phyloP scores from a whole-genome alignment of 371 early-diverging fungal species.

The Batkoa obscura region DNA sequence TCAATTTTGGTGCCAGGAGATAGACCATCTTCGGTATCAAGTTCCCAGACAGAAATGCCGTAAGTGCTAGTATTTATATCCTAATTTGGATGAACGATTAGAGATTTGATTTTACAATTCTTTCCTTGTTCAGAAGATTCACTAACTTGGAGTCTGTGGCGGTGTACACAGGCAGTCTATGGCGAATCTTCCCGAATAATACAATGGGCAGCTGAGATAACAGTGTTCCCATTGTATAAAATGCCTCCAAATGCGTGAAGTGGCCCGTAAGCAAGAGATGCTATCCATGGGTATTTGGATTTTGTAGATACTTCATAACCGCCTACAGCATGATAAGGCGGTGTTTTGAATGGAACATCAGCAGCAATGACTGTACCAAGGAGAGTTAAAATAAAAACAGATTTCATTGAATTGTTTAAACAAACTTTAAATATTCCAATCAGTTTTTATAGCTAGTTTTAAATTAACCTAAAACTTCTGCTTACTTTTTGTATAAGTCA shows the following conservation, averaged over 20 bases:
- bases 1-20: neutral
- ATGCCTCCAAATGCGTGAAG: conserved; percentile 3
- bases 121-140: neutral
- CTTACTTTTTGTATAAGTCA: too few species aligned
- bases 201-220: conserved; percentile 7
- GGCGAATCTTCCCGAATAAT: neutral
- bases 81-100: neutral
- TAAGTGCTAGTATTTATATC: neutral
- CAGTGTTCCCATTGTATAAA: neutral
- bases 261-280: neutral
- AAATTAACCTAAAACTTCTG: too few species aligned
- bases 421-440: too few species aligned
- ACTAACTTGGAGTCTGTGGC: neutral
- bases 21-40: neutral
- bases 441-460: too few species aligned
- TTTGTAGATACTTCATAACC: conserved; percentile 1
- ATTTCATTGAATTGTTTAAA: too few species aligned
- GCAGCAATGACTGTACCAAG: too few species aligned
- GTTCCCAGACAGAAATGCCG: neutral
- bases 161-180: neutral
- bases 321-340: neutral
- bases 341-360: neutral
- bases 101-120: neutral
- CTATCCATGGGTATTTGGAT: conserved; percentile 3
- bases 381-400: too few species aligned